These are phyloP conservation scores for Ophiocordyceps robertsii DNA, from an alignment of 2,329 filamentous ascomycete species.

Conservation along the genomic window DNA sequence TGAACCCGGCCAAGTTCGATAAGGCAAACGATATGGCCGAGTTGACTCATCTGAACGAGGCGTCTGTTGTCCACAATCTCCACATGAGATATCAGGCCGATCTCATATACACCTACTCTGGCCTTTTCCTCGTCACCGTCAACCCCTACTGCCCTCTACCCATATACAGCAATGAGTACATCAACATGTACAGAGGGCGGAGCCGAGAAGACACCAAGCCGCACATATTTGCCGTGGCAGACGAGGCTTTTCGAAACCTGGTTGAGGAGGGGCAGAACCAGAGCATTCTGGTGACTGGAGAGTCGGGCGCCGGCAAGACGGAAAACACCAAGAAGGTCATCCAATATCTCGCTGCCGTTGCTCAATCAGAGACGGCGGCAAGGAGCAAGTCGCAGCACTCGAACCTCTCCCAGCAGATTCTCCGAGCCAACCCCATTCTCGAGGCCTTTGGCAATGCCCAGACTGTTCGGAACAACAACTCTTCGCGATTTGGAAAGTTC, in stretches of 20 bases:
- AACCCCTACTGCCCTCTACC: conserved; percentile 92
- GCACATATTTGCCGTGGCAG: conserved; percentile 95
- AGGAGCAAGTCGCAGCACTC: conserved; percentile 52
- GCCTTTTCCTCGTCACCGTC: conserved; percentile 89
- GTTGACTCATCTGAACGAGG: conserved; percentile 92
- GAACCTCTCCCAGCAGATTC: conserved; percentile 88
- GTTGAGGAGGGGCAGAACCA: conserved; percentile 94
- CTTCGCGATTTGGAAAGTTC: conserved; percentile 95
- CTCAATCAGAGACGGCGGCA: conserved; percentile 62
- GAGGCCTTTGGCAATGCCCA: conserved; percentile 98
- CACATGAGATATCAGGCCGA: conserved; percentile 92
- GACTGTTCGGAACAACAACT: conserved; percentile 96
- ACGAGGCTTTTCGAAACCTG: conserved; percentile 88
- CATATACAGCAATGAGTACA: conserved; percentile 92
- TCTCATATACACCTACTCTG: conserved; percentile 96
- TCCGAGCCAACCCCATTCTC: conserved; percentile 90
- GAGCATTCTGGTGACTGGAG: conserved; percentile 93
- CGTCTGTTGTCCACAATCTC: conserved; percentile 93
- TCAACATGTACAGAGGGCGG: conserved; percentile 94
- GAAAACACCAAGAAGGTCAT: conserved; percentile 99
- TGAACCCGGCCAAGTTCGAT: conserved; percentile 98
- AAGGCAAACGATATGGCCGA: conserved; percentile 99
- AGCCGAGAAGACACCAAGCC: conserved; percentile 89
- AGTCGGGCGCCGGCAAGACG: conserved; percentile 95
- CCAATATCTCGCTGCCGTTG: conserved; percentile 91